Evolutionary conservation across 2,329 filamentous ascomycete genomes (phyloP).

Genomic region (Nigrospora osmanthi): DNA sequence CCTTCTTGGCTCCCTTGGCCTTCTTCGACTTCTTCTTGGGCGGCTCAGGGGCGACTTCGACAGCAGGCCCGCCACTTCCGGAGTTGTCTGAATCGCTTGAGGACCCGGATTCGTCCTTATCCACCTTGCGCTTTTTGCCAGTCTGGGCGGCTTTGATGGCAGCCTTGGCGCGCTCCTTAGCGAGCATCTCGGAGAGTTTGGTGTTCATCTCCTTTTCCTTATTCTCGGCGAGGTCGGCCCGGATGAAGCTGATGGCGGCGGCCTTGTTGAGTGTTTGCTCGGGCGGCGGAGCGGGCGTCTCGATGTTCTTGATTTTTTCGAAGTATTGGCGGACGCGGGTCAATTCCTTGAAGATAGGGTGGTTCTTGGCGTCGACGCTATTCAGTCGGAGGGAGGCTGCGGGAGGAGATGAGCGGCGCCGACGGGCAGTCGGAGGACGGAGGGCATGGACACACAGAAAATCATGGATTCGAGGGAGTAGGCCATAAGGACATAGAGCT

Average conservation of each 20-base stretch:
- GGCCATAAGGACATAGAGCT: slow-evolving; percentile 79
- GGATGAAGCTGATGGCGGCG: slow-evolving; percentile 75
- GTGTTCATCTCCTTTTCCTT: slow-evolving; percentile 40
- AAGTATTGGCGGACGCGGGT: slow-evolving; percentile 86
- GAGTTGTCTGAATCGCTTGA: neutral
- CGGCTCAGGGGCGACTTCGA: neutral
- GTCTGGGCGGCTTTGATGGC: slow-evolving; percentile 35
- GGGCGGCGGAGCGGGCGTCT: slow-evolving; percentile 51
- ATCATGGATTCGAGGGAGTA: slow-evolving; percentile 88
- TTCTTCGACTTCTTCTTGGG: slow-evolving; percentile 2
- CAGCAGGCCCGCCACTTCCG: neutral
- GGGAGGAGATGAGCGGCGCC: neutral
- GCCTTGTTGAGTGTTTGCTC: slow-evolving; percentile 58
- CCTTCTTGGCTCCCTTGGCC: slow-evolving; percentile 1
- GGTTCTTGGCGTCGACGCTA: slow-evolving; percentile 72
- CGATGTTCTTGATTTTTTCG: slow-evolving; percentile 75
- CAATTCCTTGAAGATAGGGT: slow-evolving; percentile 80
- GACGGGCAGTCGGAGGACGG: neutral
- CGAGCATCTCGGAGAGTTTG: slow-evolving; percentile 47
- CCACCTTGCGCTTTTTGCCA: slow-evolving; percentile 19
- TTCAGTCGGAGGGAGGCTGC: slow-evolving; percentile 67
- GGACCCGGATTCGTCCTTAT: slow-evolving; percentile 27
- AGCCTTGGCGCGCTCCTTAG: slow-evolving; percentile 46
- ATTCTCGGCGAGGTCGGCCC: slow-evolving; percentile 60
- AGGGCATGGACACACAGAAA: slow-evolving; percentile 55